Conservation (phyloP, 2,329 filamentous ascomycete species). For the Hymenotorrendiella dingleyae region DNA sequence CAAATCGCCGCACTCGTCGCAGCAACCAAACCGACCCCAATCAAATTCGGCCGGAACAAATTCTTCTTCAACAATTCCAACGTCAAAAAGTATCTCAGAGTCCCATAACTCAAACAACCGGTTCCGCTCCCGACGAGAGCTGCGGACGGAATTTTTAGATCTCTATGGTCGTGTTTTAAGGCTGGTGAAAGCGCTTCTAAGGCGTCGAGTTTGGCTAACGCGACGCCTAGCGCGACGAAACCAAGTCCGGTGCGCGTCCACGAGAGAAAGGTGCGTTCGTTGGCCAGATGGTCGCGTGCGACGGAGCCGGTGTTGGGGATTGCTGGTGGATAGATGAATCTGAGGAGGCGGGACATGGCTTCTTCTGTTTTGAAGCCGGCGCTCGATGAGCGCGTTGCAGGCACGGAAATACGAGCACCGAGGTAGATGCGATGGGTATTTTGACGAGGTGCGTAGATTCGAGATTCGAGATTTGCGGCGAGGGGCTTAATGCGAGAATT, state of each 20-base stretch:
- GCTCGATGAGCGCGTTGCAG: too few species aligned
- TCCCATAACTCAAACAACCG: conserved; percentile 42
- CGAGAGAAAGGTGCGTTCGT: conserved; percentile 45
- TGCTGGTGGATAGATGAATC: conserved; percentile 13
- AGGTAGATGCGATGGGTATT: too few species aligned
- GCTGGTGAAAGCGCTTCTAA: conserved; percentile 32
- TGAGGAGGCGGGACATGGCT: conserved; percentile 18
- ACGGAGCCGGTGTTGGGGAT: conserved; percentile 41
- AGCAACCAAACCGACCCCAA: conserved; percentile 73
- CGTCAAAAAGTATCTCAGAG: conserved; percentile 40
- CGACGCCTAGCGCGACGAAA: conserved; percentile 46
- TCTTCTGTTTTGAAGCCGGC: too few species aligned
- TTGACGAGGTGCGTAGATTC: too few species aligned
- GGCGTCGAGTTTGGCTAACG: conserved; percentile 41
- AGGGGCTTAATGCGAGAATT: too few species aligned
- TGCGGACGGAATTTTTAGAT: conserved; percentile 34
- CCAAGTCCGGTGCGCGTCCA: conserved; percentile 47
- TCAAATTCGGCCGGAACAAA: conserved; percentile 57
- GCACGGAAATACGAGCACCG: too few species aligned
- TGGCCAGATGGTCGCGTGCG: conserved; percentile 44
- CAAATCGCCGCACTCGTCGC: conserved; percentile 47
- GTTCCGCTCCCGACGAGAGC: conserved; percentile 40
- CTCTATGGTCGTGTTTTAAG: conserved; percentile 26
- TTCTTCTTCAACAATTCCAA: conserved; percentile 38
- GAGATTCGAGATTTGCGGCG: too few species aligned